Evolutionary conservation across 2,329 filamentous ascomycete species (phyloP).

Genomic region (Ceratocystiopsis brevicomis): DNA sequence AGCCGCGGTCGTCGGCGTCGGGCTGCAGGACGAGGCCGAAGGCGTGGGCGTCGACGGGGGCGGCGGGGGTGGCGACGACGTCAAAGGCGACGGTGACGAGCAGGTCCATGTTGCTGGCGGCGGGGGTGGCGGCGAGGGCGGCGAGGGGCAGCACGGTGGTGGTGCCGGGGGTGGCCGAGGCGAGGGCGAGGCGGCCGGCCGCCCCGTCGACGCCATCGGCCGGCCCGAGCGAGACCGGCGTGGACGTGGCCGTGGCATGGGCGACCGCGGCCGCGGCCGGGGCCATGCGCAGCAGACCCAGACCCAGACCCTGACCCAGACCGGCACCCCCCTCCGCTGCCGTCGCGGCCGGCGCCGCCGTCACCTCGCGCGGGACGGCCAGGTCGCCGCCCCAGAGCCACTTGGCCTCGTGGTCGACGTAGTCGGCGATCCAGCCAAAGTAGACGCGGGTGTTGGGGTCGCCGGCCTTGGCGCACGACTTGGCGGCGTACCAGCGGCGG

Average conservation of each 20-base stretch:
- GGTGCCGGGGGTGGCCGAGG: constrained; percentile 9
- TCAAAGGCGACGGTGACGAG: constrained; percentile 10
- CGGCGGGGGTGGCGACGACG: background rate
- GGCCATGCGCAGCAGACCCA: constrained; percentile 13
- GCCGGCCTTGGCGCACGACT: constrained; percentile 16
- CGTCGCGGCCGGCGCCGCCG: constrained; percentile 7
- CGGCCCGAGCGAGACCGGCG: constrained; percentile 2
- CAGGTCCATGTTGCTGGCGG: constrained; percentile 7
- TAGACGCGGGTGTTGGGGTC: constrained; percentile 14
- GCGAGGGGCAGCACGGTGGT: constrained; percentile 12
- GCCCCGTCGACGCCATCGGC: constrained; percentile 1
- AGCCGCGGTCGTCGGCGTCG: constrained; percentile 13
- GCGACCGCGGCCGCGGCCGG: constrained; percentile 5
- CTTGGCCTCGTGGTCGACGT: constrained; percentile 15
- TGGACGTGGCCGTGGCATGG: constrained; percentile 1
- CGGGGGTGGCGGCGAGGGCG: background rate
- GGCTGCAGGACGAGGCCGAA: constrained; percentile 15
- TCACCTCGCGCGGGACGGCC: constrained; percentile 15
- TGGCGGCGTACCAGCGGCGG: constrained; percentile 19
- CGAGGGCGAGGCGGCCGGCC: constrained; percentile 3
- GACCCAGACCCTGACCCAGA: no score
- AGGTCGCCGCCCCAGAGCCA: constrained; percentile 21
- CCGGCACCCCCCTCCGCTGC: background rate
- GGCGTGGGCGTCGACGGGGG: constrained; percentile 9
- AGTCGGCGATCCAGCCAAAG: constrained; percentile 19